Conservation (phyloP, 2,329 filamentous ascomycete genomes). For the Neodidymelliopsis sp. region DNA sequence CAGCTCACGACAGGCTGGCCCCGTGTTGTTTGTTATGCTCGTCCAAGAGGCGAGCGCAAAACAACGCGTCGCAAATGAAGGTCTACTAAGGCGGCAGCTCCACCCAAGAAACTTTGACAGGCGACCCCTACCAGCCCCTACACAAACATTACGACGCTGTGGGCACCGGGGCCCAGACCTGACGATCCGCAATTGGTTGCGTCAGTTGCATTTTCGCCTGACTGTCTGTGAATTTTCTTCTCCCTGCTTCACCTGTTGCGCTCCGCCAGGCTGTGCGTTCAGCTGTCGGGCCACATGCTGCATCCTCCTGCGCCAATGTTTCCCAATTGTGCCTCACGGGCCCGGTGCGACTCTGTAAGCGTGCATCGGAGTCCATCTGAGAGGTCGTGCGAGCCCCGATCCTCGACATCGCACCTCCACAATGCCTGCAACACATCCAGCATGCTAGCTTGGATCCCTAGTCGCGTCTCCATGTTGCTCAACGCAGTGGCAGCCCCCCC, state of each 20-base stretch:
- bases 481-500: constrained; percentile 40
- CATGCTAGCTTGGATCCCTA: constrained; percentile 34
- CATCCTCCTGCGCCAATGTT: constrained; percentile 38
- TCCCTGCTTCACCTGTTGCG: constrained; percentile 21
- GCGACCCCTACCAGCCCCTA: constrained; percentile 30
- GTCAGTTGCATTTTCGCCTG: constrained; percentile 12
- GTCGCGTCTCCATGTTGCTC: constrained; percentile 40
- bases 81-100: constrained; percentile 32
- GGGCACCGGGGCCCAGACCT: constrained; percentile 22
- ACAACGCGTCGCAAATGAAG: constrained; percentile 51
- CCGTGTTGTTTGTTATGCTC: constrained; percentile 37
- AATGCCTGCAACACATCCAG: constrained; percentile 43
- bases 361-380: constrained; percentile 29
- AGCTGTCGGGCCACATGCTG: constrained; percentile 30
- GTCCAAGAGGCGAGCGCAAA: constrained; percentile 32
- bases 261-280: constrained; percentile 22
- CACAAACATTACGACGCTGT: constrained; percentile 27
- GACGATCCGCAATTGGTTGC: constrained; percentile 31
- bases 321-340: constrained; percentile 25
- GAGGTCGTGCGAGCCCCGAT: constrained; percentile 37
- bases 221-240: constrained; percentile 20
- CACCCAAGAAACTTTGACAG: constrained; percentile 37
- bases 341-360: constrained; percentile 31
- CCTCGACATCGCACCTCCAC: constrained; percentile 31
- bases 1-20: constrained; percentile 12